These are phyloP conservation scores for Blastobotrys petasosporus DNA, from an alignment of 1,139 yeast genomes.

Conservation along the genomic window DNA sequence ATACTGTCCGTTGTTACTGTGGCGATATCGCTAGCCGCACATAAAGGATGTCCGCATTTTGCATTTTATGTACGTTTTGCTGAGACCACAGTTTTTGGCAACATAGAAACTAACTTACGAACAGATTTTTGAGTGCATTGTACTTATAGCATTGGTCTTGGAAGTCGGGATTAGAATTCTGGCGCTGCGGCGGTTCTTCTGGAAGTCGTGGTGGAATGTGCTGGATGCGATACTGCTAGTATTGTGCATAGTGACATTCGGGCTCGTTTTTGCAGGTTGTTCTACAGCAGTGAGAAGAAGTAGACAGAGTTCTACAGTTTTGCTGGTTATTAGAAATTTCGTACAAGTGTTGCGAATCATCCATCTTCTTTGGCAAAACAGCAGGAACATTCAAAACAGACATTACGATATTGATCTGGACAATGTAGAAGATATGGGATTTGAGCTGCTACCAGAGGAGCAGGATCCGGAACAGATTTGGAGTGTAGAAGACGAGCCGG, in stretches of 20 bases:
- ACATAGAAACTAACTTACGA: not conserved
- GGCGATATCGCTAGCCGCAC: constrained; percentile 17
- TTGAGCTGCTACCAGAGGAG: constrained; percentile 18
- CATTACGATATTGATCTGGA: constrained; percentile 19
- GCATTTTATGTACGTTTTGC: constrained; percentile 13
- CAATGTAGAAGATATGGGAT: constrained; percentile 19
- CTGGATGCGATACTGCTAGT: constrained; percentile 17
- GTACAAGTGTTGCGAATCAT: constrained; percentile 17
- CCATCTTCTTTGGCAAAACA: constrained; percentile 17
- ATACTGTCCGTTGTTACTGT: constrained; percentile 17
- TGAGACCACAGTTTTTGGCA: not conserved
- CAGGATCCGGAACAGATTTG: constrained; percentile 12
- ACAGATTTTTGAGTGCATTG: constrained; percentile 15
- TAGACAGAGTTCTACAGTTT: constrained; percentile 17
- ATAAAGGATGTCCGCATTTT: constrained; percentile 19
- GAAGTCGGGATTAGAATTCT: constrained; percentile 18
- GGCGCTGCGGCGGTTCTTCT: constrained; percentile 16
- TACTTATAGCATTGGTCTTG: constrained; percentile 16
- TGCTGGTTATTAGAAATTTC: constrained; percentile 17
- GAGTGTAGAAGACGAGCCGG: constrained; percentile 11
- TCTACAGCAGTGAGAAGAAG: constrained; percentile 16
- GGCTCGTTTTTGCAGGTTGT: constrained; percentile 21
- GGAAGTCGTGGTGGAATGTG: constrained; percentile 20
- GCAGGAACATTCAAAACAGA: constrained; percentile 14
- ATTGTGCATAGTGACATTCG: constrained; percentile 17